Evolutionary conservation across 108 stramenopile genomes (phyloP).

Genomic region (Stephanodiscus minutulus): DNA sequence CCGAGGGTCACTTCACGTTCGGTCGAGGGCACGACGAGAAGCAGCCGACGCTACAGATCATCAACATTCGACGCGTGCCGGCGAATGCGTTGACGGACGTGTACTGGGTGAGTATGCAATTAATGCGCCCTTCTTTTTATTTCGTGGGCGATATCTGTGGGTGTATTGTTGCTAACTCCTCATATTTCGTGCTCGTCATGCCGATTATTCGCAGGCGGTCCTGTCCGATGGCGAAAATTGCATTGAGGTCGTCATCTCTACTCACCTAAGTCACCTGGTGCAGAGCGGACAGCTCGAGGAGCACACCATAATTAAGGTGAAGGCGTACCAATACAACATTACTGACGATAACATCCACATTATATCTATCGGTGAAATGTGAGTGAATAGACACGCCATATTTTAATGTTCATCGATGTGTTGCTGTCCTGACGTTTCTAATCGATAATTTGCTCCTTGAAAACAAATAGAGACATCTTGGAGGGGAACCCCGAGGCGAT

Average conservation of each 20-base stretch:
- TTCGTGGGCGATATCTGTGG: not conserved
- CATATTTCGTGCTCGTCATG: constrained; percentile 2
- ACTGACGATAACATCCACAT: constrained; percentile 55
- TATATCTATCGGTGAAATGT: constrained; percentile 28
- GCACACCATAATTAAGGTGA: constrained; percentile 26
- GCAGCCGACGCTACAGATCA: constrained; percentile 39
- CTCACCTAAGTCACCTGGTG: constrained; percentile 42
- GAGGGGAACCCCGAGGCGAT: constrained; percentile 17
- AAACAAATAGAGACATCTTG: constrained; percentile 15
- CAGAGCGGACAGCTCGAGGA: constrained; percentile 35
- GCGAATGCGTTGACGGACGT: constrained; percentile 51
- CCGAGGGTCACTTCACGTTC: constrained; percentile 40
- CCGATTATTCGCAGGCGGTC: constrained; percentile 18
- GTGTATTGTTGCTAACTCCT: not conserved
- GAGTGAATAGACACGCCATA: not conserved
- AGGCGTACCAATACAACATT: constrained; percentile 51
- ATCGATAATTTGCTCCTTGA: no score
- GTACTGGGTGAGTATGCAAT: constrained; percentile 50
- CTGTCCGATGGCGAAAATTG: constrained; percentile 40
- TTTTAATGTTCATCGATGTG: no score
- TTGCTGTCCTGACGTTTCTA: no score
- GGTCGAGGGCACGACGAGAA: constrained; percentile 21
- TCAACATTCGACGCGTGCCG: constrained; percentile 48
- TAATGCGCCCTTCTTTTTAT: no score
- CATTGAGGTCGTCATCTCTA: constrained; percentile 50